phyloP scores from a whole-genome alignment of 2,329 filamentous ascomycete genomes.

The Byssothecium circinans region DNA sequence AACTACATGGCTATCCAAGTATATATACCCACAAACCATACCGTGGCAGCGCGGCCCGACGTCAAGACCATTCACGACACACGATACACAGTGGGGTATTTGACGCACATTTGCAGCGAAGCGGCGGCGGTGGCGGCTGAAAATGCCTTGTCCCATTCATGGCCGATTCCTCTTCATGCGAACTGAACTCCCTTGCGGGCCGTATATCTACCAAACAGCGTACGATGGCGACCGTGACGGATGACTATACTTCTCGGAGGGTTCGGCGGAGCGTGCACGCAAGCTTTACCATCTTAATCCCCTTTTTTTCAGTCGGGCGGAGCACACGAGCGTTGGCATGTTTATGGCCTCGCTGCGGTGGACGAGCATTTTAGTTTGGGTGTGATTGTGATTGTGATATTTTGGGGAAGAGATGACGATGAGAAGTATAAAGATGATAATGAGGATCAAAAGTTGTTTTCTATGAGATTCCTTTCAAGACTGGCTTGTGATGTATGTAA shows the following conservation, averaged over 20 bases:
- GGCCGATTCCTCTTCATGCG: conserved; percentile 7
- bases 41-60: conserved; percentile 20
- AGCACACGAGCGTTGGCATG: conserved; percentile 16
- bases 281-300: conserved; percentile 16
- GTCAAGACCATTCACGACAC: conserved; percentile 15
- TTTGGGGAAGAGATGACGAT: conserved; percentile 21
- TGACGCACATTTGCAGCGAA: conserved; percentile 18
- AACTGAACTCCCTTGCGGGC: conserved; percentile 5
- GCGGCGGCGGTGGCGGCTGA: conserved; percentile 11
- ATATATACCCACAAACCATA: background rate
- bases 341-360: conserved; percentile 9
- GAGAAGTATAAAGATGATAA: conserved; percentile 34
- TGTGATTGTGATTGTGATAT: conserved; percentile 27
- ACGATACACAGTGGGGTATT: conserved; percentile 17
- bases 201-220: conserved; percentile 18
- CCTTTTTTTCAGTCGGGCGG: conserved; percentile 27
- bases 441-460: conserved; percentile 45
- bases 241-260: conserved; percentile 18
- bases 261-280: conserved; percentile 21
- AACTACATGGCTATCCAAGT: background rate
- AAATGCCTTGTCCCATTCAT: conserved; percentile 17
- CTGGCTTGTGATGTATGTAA: background rate
- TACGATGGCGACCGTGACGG: conserved; percentile 29
- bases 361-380: conserved; percentile 12
- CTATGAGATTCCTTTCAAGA: no score